These are phyloP conservation scores for Lactarius pseudohatsudake DNA, from an alignment of 768 basidiomycete genomes.

Conservation along the genomic window DNA sequence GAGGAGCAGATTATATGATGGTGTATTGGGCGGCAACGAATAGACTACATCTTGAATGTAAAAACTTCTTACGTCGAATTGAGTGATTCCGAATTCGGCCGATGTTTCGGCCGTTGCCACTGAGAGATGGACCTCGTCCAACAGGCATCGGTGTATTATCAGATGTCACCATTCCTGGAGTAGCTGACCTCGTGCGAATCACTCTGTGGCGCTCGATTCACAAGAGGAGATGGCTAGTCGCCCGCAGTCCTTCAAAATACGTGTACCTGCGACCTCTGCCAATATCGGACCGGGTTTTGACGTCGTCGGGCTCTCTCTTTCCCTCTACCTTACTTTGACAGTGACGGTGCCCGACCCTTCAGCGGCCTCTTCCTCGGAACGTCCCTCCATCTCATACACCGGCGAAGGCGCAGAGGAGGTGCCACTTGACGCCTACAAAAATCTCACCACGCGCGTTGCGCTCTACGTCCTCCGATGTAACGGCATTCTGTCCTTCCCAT, in stretches of 20 bases:
- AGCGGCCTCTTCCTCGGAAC: conserved; percentile 29
- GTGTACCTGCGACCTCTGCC: conserved; percentile 94
- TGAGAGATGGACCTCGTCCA: background rate
- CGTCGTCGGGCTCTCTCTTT: conserved; percentile 96
- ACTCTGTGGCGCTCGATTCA: background rate
- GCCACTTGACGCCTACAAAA: conserved; percentile 93
- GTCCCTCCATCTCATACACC: conserved; percentile 69
- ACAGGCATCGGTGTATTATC: too few species aligned
- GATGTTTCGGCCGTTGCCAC: background rate
- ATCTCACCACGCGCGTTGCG: conserved; percentile 94
- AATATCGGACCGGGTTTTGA: conserved; percentile 99
- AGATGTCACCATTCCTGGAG: background rate
- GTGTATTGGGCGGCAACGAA: conserved; percentile 40
- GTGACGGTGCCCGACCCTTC: conserved; percentile 47
- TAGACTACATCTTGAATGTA: background rate
- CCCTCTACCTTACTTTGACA: conserved; percentile 75
- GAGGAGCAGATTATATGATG: conserved; percentile 50
- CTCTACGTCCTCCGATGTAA: conserved; percentile 97
- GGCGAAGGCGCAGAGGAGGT: conserved; percentile 92
- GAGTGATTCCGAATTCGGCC: background rate
- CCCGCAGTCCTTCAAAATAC: conserved; percentile 57
- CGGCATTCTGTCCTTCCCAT: conserved; percentile 69
- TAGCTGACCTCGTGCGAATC: background rate
- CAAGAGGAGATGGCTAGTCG: conserved; percentile 11
- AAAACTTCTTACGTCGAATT: background rate